These are phyloP conservation scores for Lolium perenne DNA, from an alignment of 176 grass and related monocot species.

Conservation along the genomic window DNA sequence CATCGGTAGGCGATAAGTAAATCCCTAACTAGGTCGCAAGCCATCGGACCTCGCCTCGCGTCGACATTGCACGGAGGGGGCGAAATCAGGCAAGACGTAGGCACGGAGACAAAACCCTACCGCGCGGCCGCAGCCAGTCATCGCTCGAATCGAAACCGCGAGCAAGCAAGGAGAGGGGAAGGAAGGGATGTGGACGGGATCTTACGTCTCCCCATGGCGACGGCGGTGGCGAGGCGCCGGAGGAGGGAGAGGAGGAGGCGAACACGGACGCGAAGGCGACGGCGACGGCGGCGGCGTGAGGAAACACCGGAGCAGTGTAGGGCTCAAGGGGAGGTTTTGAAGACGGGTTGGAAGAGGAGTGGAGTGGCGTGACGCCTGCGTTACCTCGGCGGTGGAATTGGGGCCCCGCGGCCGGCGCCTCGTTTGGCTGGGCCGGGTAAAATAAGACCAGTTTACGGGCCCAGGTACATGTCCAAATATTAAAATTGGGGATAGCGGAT, in stretches of 20 bases:
- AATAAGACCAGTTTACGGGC: background rate
- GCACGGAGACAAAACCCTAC: background rate
- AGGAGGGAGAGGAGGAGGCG: background rate
- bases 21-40: background rate
- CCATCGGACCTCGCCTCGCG: background rate
- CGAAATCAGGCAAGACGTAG: background rate
- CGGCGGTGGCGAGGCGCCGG: background rate
- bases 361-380: slow-evolving; percentile 4
- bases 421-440: background rate
- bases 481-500: no score
- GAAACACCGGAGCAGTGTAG: slow-evolving; percentile 7
- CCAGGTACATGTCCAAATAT: background rate
- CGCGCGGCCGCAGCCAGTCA: background rate
- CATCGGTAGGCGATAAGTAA: background rate
- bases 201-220: slow-evolving; percentile 50
- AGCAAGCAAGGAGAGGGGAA: background rate
- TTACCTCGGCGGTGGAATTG: background rate
- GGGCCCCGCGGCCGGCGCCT: background rate
- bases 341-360: background rate
- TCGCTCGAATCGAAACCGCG: background rate
- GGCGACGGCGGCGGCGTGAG: background rate
- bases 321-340: background rate
- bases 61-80: background rate
- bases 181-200: background rate
- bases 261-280: background rate